A percentile compares a stretch with the other conserved stretches of the same genome.
Conservation (phyloP, 371 early-diverging fungal species). For the Basidiobolus meristosporus region DNA sequence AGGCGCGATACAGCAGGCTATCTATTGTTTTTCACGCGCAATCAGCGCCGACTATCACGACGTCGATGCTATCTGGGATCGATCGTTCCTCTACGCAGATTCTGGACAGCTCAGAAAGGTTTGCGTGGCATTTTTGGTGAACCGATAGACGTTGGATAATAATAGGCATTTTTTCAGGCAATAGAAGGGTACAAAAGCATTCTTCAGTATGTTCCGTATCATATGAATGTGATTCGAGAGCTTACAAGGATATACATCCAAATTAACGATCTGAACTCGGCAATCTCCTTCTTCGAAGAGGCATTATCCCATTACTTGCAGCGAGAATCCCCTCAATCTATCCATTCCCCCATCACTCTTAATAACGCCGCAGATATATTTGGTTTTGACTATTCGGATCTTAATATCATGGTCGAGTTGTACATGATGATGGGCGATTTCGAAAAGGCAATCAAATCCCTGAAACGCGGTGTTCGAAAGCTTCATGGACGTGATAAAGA, state of each 20-base stretch:
- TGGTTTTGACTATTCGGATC: constrained; percentile 48
- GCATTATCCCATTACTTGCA: constrained; percentile 1
- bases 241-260: neutral
- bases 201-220: constrained; percentile 26
- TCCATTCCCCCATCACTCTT: neutral
- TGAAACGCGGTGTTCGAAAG: constrained; percentile 47
- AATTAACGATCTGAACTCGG: neutral
- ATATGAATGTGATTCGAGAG: neutral
- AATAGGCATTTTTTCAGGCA: too few species aligned
- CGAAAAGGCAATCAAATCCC: constrained; percentile 35
- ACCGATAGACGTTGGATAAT: too few species aligned
- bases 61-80: constrained; percentile 33
- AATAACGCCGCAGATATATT: constrained; percentile 10
- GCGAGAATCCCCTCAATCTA: constrained; percentile 1
- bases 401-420: constrained; percentile 69
- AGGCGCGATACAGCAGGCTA: neutral
- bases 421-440: constrained; percentile 60
- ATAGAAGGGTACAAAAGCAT: too few species aligned
- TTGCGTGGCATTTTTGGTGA: too few species aligned
- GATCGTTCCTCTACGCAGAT: constrained; percentile 28
- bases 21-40: neutral
- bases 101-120: too few species aligned
- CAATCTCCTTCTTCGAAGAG: neutral
- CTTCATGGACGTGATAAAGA: constrained; percentile 47
- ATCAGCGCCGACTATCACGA: neutral